Base-by-base conservation (phyloP, 1,139 yeast genomes). In the Debaryomycetaceae sp. region DNA sequence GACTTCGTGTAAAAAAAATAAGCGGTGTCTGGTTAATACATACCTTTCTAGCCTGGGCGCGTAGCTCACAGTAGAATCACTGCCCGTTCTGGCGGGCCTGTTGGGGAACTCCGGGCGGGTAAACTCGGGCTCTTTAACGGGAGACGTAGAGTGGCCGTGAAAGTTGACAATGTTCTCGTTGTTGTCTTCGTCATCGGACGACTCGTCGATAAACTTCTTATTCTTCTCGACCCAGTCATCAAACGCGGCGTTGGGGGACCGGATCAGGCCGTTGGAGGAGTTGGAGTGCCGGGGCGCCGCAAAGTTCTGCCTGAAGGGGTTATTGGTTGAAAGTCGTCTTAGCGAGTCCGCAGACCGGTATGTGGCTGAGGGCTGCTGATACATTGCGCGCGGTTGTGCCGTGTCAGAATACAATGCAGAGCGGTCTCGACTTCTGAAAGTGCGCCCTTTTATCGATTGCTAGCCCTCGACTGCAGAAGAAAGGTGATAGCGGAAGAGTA, bases 241-340 rank as follows among this genome's bases (percentile, higher is more conserved):
- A 45, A 73, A 75, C 22, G 54, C 51, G 31, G 44, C 46, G 42
- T 44, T 47, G 27, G 52, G 52, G 19, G 53, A 51, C 31, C 43
- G 42, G 3, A 43, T 44, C 42, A 48, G 43, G 44, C 40, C 48
- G 44, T 27, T 48, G 56, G 25, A 35, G 25, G 22, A 34, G 27
- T 29, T 31, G 30, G 28, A 13, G 12, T 32, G 35, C 11, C 13
- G 27, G 3, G 35, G 33, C 4, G 21, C 28, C n/a, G 3, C 15
- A 16, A 18, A 32, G 16, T 24, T 40, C 21, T 44, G 51, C 40
- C 83, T 64, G 51, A 77, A 77, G 13, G 83, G 83, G 43, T 77
- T 77, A 45, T 75, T 74, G 18, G 76, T 62, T 10, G 81, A 74
- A 39, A 72, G 63, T 34, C 79, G 65, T 44, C 78, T 63, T 32